Base-by-base conservation (phyloP, 768 basidiomycete species). In the Inosperma sp. region DNA sequence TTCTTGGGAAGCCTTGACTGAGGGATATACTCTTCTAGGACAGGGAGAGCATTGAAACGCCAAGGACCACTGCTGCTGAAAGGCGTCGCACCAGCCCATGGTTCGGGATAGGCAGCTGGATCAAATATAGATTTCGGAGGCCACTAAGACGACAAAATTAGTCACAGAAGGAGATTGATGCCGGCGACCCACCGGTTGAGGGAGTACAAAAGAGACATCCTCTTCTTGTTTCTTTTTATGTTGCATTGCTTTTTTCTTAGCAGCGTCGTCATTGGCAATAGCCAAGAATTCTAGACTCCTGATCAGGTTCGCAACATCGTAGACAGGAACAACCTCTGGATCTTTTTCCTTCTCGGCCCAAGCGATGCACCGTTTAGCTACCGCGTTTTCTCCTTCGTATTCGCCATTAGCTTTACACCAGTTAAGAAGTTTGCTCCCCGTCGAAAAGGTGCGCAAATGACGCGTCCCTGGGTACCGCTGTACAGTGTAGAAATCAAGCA, bases 401-500 rank as follows among this genome's bases (percentile, higher is more conserved):
- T 75, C 71, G 5, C 68, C 67, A 10, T 68, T 49, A 23, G 48
- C 50, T 47, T 67, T 68, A 65, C 69, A 66, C 65, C 67, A 73
- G 14, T 51, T 59, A 2, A 61, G 52, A 23, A 77, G 52, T 44
- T 68, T 71, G 60, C 72, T 72, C 1, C 68, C 64, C 13, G 66
- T 68, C 21, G 68, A 62, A 12, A 59, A 52, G 8, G 59, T 60
- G 5, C 54, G 27, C 6, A 57, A 51, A 13, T n/a, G 26, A 43
- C 12, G n/a, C 14, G 17, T 26, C 7, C 25, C 9, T 1, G 67
- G 64, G 0, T 66, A 42, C 14, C 67, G 62, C 1, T 49, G 23
- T 13, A 68, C 63, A 1, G 14, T 51, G 53, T 67, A 77, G 49
- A 79, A 76, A 47, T 78, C 72, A 23, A 65, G 62, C 1, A 76